These are phyloP conservation scores for Pleurotus eryngii DNA, from an alignment of 768 basidiomycete species.

Conservation along the genomic window DNA sequence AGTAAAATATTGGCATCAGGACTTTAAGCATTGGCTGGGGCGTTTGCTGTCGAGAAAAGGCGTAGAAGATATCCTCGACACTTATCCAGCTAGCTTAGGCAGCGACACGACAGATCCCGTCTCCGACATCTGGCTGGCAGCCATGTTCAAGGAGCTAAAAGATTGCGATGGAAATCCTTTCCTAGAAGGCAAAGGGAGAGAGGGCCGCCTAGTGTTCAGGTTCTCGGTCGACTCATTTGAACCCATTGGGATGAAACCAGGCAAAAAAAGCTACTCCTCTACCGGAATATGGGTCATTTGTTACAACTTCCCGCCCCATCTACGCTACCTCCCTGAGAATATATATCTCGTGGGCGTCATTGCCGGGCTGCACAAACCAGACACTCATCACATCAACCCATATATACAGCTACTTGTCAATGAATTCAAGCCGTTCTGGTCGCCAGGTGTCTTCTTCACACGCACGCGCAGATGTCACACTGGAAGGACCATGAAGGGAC, in stretches of 20 bases:
- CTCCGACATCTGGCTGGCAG: neutral
- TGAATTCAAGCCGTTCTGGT: neutral
- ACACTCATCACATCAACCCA: neutral
- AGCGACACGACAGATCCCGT: neutral
- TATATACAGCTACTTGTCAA: neutral
- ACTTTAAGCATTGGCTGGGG: constrained; percentile 22
- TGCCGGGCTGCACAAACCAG: constrained; percentile 2
- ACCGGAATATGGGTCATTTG: neutral
- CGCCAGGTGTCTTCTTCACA: neutral
- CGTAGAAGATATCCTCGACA: constrained; percentile 21
- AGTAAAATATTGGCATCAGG: constrained; percentile 18
- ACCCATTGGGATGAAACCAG: neutral
- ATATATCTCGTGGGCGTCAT: constrained; percentile 4
- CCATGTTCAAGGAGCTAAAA: neutral
- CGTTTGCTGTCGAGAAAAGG: constrained; percentile 21
- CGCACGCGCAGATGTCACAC: neutral
- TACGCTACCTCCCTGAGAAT: constrained; percentile 3
- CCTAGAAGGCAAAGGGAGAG: neutral
- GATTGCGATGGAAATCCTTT: neutral
- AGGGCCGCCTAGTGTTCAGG: neutral
- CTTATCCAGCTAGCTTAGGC: constrained; percentile 7
- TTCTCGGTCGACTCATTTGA: constrained; percentile 1
- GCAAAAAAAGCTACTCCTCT: neutral
- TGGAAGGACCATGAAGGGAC: neutral
- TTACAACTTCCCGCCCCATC: neutral